phyloP scores from a whole-genome alignment of 495 filamentous ascomycete species.

The Talaromyces wortmannii region DNA sequence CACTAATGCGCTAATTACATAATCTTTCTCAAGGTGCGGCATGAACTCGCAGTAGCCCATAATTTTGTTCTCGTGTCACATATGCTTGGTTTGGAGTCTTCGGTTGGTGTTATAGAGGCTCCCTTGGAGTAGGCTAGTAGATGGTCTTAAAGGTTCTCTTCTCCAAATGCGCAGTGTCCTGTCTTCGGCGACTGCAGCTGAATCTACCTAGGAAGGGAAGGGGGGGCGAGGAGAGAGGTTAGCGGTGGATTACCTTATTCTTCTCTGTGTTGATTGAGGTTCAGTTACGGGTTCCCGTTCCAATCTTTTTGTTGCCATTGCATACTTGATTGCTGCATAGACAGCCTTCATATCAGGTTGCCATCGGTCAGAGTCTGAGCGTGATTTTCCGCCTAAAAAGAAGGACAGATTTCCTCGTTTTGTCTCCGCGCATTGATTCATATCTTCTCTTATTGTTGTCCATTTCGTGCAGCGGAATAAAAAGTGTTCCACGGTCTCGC shows the following conservation, averaged over 20 bases:
- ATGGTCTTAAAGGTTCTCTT: not conserved
- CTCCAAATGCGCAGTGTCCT: not conserved
- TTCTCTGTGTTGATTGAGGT: slow-evolving; percentile 1
- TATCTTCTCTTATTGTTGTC: slow-evolving; percentile 1
- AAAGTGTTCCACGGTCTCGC: not conserved
- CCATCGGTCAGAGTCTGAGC: not conserved
- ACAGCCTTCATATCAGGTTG: slow-evolving; percentile 2
- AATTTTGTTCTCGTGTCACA: not conserved
- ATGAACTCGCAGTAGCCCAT: slow-evolving; percentile 1
- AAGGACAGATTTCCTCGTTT: slow-evolving; percentile 2
- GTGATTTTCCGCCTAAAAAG: slow-evolving; percentile 1
- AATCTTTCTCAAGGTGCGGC: not conserved
- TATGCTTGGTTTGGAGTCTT: not conserved
- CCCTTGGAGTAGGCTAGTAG: not conserved
- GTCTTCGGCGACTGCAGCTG: not conserved
- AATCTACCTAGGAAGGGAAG: not conserved
- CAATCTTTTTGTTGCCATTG: slow-evolving; percentile 1
- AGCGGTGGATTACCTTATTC: not conserved
- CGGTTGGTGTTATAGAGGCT: not conserved
- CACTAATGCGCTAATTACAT: not conserved
- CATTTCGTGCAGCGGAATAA: not conserved
- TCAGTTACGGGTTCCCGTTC: not conserved
- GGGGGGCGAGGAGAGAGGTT: not conserved
- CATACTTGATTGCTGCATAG: not conserved
- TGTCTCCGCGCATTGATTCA: slow-evolving; percentile 1